These are phyloP conservation scores for Dactylellina haptotyla DNA, from an alignment of 2,329 filamentous ascomycete genomes.

Conservation along the genomic window DNA sequence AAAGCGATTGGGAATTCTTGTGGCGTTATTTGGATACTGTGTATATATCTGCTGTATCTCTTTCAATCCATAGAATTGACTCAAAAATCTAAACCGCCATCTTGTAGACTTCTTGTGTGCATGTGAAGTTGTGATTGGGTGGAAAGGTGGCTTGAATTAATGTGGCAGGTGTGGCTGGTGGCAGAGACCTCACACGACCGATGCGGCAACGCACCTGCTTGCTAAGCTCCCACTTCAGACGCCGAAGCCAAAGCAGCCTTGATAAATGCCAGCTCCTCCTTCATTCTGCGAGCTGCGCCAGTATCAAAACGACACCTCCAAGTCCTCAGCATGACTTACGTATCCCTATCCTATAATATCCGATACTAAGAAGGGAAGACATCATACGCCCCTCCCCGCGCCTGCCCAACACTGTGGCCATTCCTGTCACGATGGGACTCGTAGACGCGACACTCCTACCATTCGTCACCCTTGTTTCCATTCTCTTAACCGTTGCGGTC, in stretches of 20 bases:
- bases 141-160: not conserved
- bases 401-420: not conserved
- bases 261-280: not conserved
- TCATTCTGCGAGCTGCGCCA: not conserved
- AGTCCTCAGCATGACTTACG: not conserved
- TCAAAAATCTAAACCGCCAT: no score
- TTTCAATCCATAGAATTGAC: no score
- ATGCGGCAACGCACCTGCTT: not conserved
- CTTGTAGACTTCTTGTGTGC: no score
- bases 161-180: not conserved
- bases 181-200: not conserved
- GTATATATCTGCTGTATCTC: no score
- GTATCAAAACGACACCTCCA: not conserved
- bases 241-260: not conserved
- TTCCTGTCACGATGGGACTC: constrained; percentile 32
- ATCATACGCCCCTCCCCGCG: not conserved
- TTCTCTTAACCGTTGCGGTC: constrained; percentile 19
- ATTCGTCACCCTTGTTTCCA: constrained; percentile 33
- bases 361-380: not conserved
- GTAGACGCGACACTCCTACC: constrained; percentile 39
- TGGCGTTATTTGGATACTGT: no score
- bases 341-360: not conserved
- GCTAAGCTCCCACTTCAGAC: constrained; percentile 2
- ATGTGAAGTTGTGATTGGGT: no score
- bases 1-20: no score